Conservation (phyloP, 805 yeast genomes). For the Candida golubevii region DNA sequence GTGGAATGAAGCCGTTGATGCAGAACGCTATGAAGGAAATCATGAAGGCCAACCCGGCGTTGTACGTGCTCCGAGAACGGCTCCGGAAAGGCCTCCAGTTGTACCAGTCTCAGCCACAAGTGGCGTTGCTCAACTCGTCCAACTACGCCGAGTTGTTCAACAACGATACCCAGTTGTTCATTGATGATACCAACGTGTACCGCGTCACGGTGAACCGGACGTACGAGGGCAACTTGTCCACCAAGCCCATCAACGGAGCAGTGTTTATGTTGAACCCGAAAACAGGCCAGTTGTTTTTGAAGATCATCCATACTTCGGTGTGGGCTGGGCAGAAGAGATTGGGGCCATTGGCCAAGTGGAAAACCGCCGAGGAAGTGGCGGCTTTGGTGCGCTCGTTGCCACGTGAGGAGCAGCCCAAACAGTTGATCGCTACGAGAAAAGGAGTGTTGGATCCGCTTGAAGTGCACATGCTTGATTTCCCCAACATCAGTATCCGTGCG, state of each 20-base stretch:
- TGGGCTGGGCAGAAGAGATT: constrained; percentile 97
- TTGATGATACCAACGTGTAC: constrained; percentile 93
- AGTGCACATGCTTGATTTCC: constrained; percentile 95
- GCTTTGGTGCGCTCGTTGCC: constrained; percentile 87
- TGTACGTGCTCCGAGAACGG: constrained; percentile 87
- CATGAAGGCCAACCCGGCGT: constrained; percentile 92
- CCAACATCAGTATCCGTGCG: constrained; percentile 83
- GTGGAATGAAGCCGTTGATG: constrained; percentile 84
- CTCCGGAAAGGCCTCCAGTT: constrained; percentile 90
- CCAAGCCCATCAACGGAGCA: constrained; percentile 92
- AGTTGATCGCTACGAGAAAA: constrained; percentile 82
- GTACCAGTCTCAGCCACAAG: constrained; percentile 91
- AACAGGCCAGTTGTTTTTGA: constrained; percentile 84
- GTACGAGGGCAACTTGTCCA: constrained; percentile 86
- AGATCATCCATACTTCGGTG: constrained; percentile 87
- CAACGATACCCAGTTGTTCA: constrained; percentile 75
- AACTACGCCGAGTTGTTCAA: constrained; percentile 89
- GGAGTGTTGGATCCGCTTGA: constrained; percentile 93
- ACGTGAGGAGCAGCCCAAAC: constrained; percentile 90
- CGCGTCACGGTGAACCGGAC: constrained; percentile 90
- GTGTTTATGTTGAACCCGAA: constrained; percentile 85
- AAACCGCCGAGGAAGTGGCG: constrained; percentile 95
- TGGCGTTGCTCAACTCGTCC: constrained; percentile 80
- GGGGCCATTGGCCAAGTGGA: constrained; percentile 94
- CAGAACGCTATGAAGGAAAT: constrained; percentile 91